Conservation (phyloP, 2,329 filamentous ascomycete species). For the Fusarium mexicanum region DNA sequence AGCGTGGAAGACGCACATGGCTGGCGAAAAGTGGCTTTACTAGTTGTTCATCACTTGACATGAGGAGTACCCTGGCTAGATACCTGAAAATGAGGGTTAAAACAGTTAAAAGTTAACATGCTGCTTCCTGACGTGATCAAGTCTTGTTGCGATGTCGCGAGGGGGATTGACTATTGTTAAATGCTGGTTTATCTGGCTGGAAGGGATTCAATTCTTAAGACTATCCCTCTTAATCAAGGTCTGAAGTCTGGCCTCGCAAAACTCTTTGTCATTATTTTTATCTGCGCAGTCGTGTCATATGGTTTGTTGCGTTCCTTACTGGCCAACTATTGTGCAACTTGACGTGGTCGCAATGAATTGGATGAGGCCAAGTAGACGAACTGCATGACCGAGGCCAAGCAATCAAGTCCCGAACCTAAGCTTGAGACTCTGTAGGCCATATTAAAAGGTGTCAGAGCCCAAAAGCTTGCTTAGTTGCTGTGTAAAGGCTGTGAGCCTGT, state of each 20-base stretch:
- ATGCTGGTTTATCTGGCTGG: not conserved
- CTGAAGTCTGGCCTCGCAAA: not conserved
- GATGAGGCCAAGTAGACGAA: not conserved
- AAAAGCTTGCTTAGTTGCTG: slow-evolving; percentile 8
- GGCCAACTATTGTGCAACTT: slow-evolving; percentile 29
- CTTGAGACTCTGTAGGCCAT: slow-evolving; percentile 12
- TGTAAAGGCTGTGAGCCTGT: not conserved
- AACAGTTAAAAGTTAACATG: slow-evolving; percentile 43
- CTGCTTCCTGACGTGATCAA: not conserved
- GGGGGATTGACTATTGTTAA: not conserved
- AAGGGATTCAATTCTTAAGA: not conserved
- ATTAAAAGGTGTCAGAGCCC: not conserved
- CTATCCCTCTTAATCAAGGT: not conserved
- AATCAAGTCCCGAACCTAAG: not conserved
- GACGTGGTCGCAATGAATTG: slow-evolving; percentile 11
- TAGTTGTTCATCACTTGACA: slow-evolving; percentile 41
- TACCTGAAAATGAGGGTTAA: slow-evolving; percentile 44
- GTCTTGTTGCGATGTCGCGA: not conserved
- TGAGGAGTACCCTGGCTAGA: slow-evolving; percentile 31
- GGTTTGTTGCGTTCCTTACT: slow-evolving; percentile 29
- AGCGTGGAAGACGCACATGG: slow-evolving; percentile 23
- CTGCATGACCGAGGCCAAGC: slow-evolving; percentile 1
- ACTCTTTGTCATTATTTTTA: slow-evolving; percentile 18
- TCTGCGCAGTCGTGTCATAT: slow-evolving; percentile 11
- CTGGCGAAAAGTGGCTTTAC: slow-evolving; percentile 32